phyloP scores from a whole-genome alignment of 2,329 filamentous ascomycete species.

The Penicillium sp. region DNA sequence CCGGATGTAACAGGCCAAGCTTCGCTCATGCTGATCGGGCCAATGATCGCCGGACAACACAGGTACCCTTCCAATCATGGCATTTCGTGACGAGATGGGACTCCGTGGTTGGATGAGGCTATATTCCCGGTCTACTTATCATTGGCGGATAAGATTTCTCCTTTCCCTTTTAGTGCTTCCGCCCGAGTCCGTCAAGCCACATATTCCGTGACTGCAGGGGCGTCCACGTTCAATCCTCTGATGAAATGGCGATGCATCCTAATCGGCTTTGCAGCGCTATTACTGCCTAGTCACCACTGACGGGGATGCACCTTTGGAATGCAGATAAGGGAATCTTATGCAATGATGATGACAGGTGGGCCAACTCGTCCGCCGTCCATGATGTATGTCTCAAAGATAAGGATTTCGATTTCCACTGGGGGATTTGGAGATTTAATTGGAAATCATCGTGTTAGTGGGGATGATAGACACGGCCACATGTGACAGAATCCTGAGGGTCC shows the following conservation, averaged over 20 bases:
- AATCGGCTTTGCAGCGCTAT: not conserved
- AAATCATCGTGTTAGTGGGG: not conserved
- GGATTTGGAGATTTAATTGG: not conserved
- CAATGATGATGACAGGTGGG: not conserved
- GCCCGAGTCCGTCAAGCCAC: not conserved
- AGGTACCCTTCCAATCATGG: conserved; percentile 5
- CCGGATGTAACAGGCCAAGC: conserved; percentile 15
- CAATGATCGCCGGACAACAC: conserved; percentile 3
- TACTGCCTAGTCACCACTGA: not conserved
- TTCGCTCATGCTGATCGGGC: conserved; percentile 6
- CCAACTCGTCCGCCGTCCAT: not conserved
- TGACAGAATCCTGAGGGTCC: not conserved
- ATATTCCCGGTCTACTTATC: not conserved
- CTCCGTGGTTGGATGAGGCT: conserved; percentile 3
- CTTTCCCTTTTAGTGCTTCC: conserved; percentile 4
- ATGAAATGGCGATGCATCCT: not conserved
- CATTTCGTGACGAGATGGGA: not conserved
- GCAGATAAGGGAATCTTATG: conserved; percentile 4
- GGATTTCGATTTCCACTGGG: not conserved
- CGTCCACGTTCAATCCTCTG: not conserved
- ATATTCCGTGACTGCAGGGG: conserved; percentile 1
- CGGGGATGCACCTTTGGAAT: not conserved
- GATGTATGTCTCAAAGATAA: conserved; percentile 14
- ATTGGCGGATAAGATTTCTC: conserved; percentile 18
- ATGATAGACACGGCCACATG: not conserved